A percentile compares a stretch with the other conserved stretches of the same genome.
Conservation (phyloP, 2,329 filamentous ascomycete genomes). For the Penicillium sp. region DNA sequence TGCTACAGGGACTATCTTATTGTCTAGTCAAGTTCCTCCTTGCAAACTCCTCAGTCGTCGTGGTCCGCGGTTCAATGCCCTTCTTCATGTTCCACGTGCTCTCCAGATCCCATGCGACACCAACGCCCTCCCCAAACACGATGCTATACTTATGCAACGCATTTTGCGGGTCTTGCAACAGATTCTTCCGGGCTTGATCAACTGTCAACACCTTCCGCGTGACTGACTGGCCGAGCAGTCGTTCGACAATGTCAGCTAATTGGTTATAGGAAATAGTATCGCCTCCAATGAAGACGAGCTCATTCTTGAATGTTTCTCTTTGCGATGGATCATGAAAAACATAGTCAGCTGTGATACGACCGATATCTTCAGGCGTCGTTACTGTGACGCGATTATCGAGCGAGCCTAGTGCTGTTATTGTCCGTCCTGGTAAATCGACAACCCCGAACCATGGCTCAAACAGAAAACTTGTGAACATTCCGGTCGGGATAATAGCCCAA, state of each 20-base stretch:
- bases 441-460: constrained; percentile 62
- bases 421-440: constrained; percentile 45
- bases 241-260: constrained; percentile 53
- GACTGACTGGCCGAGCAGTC: constrained; percentile 41
- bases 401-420: constrained; percentile 53
- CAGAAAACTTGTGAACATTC: constrained; percentile 67
- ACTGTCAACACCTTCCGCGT: constrained; percentile 50
- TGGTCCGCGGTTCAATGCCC: constrained; percentile 32
- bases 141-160: constrained; percentile 56
- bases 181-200: constrained; percentile 42
- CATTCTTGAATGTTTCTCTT: constrained; percentile 27
- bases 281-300: constrained; percentile 58
- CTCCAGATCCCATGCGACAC: constrained; percentile 56
- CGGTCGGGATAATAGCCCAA: constrained; percentile 66
- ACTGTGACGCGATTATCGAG: constrained; percentile 62
- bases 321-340: constrained; percentile 27
- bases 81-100: constrained; percentile 52
- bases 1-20: neutral
- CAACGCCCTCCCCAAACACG: constrained; percentile 57
- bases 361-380: constrained; percentile 63
- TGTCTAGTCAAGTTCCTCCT: neutral
- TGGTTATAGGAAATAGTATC: constrained; percentile 58
- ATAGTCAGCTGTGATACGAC: constrained; percentile 55
- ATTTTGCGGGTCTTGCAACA: constrained; percentile 47
- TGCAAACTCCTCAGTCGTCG: constrained; percentile 20